Base-by-base conservation (phyloP, 2,329 filamentous ascomycete genomes). In the Cladorrhinum sp. region DNA sequence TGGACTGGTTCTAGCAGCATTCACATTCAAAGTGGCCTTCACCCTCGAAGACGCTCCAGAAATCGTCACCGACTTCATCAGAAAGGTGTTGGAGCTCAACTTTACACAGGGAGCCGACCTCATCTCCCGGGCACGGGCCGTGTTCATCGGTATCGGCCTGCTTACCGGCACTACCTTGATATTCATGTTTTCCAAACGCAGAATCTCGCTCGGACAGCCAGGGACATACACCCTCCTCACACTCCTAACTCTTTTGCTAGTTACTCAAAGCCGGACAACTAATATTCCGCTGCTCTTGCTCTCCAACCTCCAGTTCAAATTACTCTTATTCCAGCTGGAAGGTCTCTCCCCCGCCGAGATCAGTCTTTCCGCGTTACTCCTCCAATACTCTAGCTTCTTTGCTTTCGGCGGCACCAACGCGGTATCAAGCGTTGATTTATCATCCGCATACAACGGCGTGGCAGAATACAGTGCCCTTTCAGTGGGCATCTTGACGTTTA, bases 341-440 rank as follows among this genome's bases (percentile, higher is more conserved):
- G 65, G 76, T 62, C 79, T 88, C 52, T 75, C 77, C 22, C 73
- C 78, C 22, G 68, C 80, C 24, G 86, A 92, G 68, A 79, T 90
- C 50, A 87, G 87, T 3, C 84, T 87, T 9, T 88, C 89, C 0
- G 85, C 85, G 8, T 78, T 97, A 32, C 83, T 98, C 32, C 79
- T 96, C 45, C 89, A 96, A 66, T 88, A 93, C 75, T 80, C 85
- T 36, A 87, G 89, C 55, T 99, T 96, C 81, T 99, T 98, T 72
- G 89, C 91, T 27, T 86, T 92, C 64, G 95, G 93, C 23, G 92
- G 92, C 71, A 91, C 91, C 51, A 99, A 99, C 73, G 90, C 95
- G 45, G 96, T 99, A 66, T 96, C 93, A 12, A 93, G 90, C n/a
- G 86, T 99, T 68, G 93, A 98, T 71, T 83, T 99, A 20, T 96